Conservation (phyloP, 805 yeast species). For the Lachancea waltii region DNA sequence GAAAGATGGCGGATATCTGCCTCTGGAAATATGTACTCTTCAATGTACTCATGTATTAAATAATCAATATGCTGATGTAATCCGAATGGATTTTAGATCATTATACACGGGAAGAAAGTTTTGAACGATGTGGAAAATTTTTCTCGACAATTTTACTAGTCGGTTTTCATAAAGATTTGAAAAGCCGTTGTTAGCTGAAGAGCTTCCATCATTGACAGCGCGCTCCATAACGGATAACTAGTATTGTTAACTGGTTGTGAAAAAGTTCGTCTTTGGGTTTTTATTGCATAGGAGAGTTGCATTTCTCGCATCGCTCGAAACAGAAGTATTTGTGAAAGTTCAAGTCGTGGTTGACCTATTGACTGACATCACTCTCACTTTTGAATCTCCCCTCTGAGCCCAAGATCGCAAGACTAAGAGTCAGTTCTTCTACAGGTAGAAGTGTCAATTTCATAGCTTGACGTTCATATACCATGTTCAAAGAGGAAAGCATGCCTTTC, state of each 20-base stretch:
- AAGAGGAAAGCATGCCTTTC: constrained; percentile 10
- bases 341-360: too few relatives aligned
- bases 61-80: too few relatives aligned
- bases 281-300: too few relatives aligned
- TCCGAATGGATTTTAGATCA: too few relatives aligned
- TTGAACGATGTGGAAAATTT: not conserved
- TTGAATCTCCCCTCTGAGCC: too few relatives aligned
- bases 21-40: not conserved
- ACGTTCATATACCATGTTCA: constrained; percentile 4
- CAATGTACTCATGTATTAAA: not conserved
- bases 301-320: too few relatives aligned
- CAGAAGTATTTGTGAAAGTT: too few relatives aligned
- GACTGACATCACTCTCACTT: not conserved
- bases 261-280: too few relatives aligned
- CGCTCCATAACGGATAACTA: not conserved
- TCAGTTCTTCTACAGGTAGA: constrained; percentile 10
- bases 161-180: not conserved
- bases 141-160: not conserved
- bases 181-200: not conserved
- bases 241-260: not conserved
- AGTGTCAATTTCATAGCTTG: not conserved
- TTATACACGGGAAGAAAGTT: not conserved
- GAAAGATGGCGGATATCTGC: too few relatives aligned
- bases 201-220: not conserved
- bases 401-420: too few relatives aligned